Percentiles rank a stretch among this genome's conserved stretches.
These are phyloP conservation scores for Lactarius quietus DNA, from an alignment of 768 basidiomycete genomes.

Conservation along the genomic window DNA sequence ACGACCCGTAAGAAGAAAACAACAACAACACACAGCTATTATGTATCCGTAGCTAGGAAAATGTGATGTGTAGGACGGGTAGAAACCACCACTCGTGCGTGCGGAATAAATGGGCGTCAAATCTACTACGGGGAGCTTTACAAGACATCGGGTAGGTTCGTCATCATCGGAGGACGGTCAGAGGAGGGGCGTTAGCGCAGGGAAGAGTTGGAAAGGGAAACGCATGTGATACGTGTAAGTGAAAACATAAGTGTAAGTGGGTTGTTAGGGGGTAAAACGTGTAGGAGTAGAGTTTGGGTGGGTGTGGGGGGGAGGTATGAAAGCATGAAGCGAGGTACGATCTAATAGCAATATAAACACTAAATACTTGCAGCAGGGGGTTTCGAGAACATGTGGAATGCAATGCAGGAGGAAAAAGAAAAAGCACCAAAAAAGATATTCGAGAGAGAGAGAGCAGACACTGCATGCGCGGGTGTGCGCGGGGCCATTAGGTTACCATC, in stretches of 20 bases:
- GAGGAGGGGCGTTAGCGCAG: neutral
- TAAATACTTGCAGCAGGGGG: too few relatives aligned
- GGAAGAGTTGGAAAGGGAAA: neutral
- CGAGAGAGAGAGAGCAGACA: too few relatives aligned
- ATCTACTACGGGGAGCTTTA: neutral
- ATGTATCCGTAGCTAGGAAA: neutral
- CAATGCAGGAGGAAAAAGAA: too few relatives aligned
- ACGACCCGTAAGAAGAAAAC: neutral
- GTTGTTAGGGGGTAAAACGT: neutral
- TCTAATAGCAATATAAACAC: constrained; percentile 3
- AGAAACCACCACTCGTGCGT: neutral
- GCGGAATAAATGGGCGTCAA: neutral
- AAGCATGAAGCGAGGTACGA: neutral
- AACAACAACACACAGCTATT: neutral
- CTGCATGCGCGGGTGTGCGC: too few relatives aligned
- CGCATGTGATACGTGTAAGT: constrained; percentile 1
- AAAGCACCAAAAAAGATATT: too few relatives aligned
- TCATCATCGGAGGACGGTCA: neutral
- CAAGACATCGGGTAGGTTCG: neutral
- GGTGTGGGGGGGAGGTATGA: neutral
- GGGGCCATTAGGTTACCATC: too few relatives aligned
- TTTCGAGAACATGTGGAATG: too few relatives aligned
- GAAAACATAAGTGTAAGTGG: neutral
- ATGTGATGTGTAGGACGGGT: neutral
- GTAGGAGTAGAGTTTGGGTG: neutral